A percentile compares a stretch with the other conserved stretches of the same genome.
These are phyloP conservation scores for Psophocarpus tetragonolobus DNA, from an alignment of 306 rosid genomes.

Conservation along the genomic window DNA sequence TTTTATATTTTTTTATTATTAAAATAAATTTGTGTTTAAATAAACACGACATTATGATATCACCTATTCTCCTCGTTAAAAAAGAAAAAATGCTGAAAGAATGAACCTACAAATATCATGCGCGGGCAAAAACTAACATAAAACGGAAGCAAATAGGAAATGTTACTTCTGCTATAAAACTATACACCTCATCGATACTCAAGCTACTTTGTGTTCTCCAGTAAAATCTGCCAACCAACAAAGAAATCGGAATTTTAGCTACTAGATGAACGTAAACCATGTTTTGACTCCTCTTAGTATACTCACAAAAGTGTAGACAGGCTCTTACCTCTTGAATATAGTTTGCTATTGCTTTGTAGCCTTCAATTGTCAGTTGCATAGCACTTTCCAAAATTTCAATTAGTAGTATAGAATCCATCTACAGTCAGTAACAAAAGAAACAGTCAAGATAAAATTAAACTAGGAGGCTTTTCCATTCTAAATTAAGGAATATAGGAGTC, in stretches of 20 bases:
- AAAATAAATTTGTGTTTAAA: too few species aligned
- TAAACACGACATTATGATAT: too few species aligned
- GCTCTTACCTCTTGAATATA: conserved; percentile 69
- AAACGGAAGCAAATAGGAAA: neutral
- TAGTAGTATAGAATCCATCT: conserved; percentile 92
- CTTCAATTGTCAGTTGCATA: conserved; percentile 85
- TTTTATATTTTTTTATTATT: too few species aligned
- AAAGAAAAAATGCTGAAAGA: neutral
- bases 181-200: conserved; percentile 67
- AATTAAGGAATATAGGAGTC: neutral
- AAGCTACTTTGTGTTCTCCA: conserved; percentile 76
- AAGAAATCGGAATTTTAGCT: neutral
- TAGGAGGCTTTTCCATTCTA: neutral
- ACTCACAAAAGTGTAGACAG: neutral
- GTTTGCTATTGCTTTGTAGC: conserved; percentile 92
- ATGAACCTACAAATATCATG: conserved; percentile 4
- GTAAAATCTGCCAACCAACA: conserved; percentile 55
- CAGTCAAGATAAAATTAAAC: neutral
- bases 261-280: conserved; percentile 22
- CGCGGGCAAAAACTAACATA: neutral
- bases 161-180: conserved; percentile 3
- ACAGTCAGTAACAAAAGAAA: conserved; percentile 26
- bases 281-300: neutral
- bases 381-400: conserved; percentile 81
- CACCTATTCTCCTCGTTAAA: neutral